These are phyloP conservation scores for Didymella pomorum DNA, from an alignment of 2,329 filamentous ascomycete species.

Conservation along the genomic window DNA sequence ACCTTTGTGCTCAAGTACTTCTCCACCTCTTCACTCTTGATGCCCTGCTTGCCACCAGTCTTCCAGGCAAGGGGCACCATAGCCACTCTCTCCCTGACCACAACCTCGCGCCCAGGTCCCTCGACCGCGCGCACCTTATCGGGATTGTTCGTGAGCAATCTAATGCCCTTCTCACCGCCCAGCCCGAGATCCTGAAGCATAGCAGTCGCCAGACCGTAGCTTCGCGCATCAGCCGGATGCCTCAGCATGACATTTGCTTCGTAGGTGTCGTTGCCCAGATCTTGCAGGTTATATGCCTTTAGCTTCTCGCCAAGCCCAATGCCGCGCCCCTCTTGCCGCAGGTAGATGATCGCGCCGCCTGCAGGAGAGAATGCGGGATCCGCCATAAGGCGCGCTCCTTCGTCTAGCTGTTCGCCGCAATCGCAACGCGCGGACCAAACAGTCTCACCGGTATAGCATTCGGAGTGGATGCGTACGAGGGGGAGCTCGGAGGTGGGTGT, in stretches of 20 bases:
- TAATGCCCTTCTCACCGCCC: slow-evolving; percentile 72
- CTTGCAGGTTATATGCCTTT: slow-evolving; percentile 97
- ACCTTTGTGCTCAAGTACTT: slow-evolving; percentile 96
- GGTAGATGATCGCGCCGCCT: slow-evolving; percentile 92
- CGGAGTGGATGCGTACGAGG: slow-evolving; percentile 92
- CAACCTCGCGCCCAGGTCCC: slow-evolving; percentile 85
- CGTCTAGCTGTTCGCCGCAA: slow-evolving; percentile 96
- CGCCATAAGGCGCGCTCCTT: slow-evolving; percentile 93
- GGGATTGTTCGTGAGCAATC: slow-evolving; percentile 93
- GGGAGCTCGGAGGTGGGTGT: slow-evolving; percentile 61
- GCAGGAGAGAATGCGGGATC: slow-evolving; percentile 64
- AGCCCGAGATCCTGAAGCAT: slow-evolving; percentile 88
- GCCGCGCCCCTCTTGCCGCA: slow-evolving; percentile 93
- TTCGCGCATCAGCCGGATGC: slow-evolving; percentile 92
- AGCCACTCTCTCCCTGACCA: slow-evolving; percentile 86
- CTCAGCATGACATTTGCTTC: slow-evolving; percentile 91
- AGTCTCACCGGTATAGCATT: slow-evolving; percentile 98
- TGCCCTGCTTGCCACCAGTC: slow-evolving; percentile 76
- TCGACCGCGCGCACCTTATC: slow-evolving; percentile 96
- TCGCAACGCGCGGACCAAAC: slow-evolving; percentile 98
- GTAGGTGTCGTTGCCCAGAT: slow-evolving; percentile 95
- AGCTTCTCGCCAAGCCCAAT: slow-evolving; percentile 95
- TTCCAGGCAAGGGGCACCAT: slow-evolving; percentile 98
- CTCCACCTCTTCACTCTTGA: slow-evolving; percentile 87
- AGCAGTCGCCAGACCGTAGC: slow-evolving; percentile 94